Base-by-base conservation (phyloP, 2,329 filamentous ascomycete genomes). In the Pyrenochaeta sp. region DNA sequence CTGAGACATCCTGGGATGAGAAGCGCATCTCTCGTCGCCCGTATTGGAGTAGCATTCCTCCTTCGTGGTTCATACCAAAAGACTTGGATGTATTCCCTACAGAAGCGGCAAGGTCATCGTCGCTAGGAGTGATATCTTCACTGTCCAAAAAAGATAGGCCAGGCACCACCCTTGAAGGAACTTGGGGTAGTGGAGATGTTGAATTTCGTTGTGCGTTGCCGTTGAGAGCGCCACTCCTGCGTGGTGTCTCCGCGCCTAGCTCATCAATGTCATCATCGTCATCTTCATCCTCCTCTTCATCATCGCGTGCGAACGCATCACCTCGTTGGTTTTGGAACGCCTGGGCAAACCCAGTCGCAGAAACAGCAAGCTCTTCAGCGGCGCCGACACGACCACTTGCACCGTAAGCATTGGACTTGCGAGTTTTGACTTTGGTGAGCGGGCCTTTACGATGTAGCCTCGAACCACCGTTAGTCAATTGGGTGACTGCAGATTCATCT, bases 391-490 rank as follows among this genome's bases (percentile, higher is more conserved):
- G 72, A 44, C 72, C 73, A 49, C 64, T 66, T 18, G 74, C 62
- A 32, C 75, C 75, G 49, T 77, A 77, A 1, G 73, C 72, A 44
- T 71, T 69, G 4, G 74, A 76, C 39, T 67, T 60, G 20, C 67
- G 68, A 18, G 65, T 39, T 23, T 69, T 69, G 39, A 72, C 58
- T 55, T 73, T 69, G 11, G 71, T 67, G 4, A 75, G 58, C 1
- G 69, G 60, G 6, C 56, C 67, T 40, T 64, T 67, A 31, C 58
- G 64, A n/a, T 61, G 58, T 18, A 57, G 61, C 7, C 54, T 60
- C 4, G 60, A 57, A 4, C 58, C 58, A 3, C 55, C 51, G n/a
- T 55, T 51, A 21, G 67, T 61, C 23, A 55, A 27, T 2, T 54
- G 58, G 6, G 67, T 68, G 3, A 63, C 47, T 4, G 58, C 58